Evolutionary conservation across 495 filamentous ascomycete genomes (phyloP).

Genomic region (Penicillium turbatum): DNA sequence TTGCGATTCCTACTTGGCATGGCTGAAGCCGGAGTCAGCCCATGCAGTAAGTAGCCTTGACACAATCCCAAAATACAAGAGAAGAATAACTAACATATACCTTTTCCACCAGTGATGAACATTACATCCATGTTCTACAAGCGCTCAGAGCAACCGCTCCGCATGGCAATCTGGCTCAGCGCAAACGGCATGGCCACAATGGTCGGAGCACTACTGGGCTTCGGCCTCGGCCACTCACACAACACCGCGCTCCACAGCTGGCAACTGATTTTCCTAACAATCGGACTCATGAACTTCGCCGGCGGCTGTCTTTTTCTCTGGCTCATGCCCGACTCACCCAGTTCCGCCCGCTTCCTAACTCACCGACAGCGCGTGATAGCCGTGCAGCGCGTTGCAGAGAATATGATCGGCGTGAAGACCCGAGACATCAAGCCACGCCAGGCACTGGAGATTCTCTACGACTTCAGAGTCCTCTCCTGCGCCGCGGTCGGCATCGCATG

Average conservation of each 20-base stretch:
- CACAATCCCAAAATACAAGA: neutral
- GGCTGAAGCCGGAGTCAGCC: slow-evolving; percentile 60
- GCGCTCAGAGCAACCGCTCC: slow-evolving; percentile 58
- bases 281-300: slow-evolving; percentile 47
- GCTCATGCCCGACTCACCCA: slow-evolving; percentile 42
- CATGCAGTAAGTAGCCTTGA: slow-evolving; percentile 25
- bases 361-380: slow-evolving; percentile 43
- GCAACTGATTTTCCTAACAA: slow-evolving; percentile 54
- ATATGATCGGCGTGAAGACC: slow-evolving; percentile 51
- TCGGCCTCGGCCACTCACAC: slow-evolving; percentile 49
- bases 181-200: slow-evolving; percentile 56
- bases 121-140: slow-evolving; percentile 68
- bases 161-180: slow-evolving; percentile 61
- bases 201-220: slow-evolving; percentile 50
- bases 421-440: slow-evolving; percentile 34
- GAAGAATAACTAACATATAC: neutral
- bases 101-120: slow-evolving; percentile 33
- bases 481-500: slow-evolving; percentile 35
- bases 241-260: slow-evolving; percentile 43
- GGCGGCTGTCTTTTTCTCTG: slow-evolving; percentile 38
- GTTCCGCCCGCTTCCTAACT: slow-evolving; percentile 37
- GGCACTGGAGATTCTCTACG: slow-evolving; percentile 36
- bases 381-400: slow-evolving; percentile 39
- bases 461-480: slow-evolving; percentile 37
- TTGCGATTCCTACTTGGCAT: slow-evolving; percentile 61